A percentile compares a stretch with the other conserved stretches of the same genome.
These are phyloP conservation scores for Salix brachista DNA, from an alignment of 345 rosid species.

Conservation along the genomic window DNA sequence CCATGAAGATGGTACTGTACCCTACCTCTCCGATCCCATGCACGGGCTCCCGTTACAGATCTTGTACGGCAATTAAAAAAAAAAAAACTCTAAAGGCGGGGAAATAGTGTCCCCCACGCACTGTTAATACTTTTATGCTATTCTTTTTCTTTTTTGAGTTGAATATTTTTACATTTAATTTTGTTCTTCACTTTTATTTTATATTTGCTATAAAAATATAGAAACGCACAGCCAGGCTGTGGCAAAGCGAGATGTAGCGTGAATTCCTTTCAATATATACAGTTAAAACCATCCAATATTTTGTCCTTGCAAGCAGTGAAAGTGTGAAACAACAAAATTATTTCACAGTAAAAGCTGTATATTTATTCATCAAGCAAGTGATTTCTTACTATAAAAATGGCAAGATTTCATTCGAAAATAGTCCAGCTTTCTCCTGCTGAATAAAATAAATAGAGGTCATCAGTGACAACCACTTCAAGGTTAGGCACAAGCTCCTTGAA, in stretches of 20 bases:
- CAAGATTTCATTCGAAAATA: constrained; percentile 11
- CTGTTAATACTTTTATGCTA: no score
- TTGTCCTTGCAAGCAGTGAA: background rate
- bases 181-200: no score
- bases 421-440: constrained; percentile 25
- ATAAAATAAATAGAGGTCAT: constrained; percentile 16
- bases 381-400: constrained; percentile 10
- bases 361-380: background rate
- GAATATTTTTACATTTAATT: no score
- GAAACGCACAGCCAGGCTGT: no score
- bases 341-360: background rate
- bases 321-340: background rate
- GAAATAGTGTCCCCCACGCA: no score
- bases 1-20: background rate
- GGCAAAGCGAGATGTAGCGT: background rate
- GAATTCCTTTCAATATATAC: background rate
- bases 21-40: background rate
- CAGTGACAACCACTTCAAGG: background rate
- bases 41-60: background rate
- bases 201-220: no score
- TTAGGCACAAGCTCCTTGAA: constrained; percentile 21
- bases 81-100: no score
- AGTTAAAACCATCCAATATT: background rate
- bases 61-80: background rate
- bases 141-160: no score